Percentiles rank a stretch among this genome's conserved stretches.
Conservation (phyloP, 2,329 filamentous ascomycete genomes). For the Xylariaceae sp. region DNA sequence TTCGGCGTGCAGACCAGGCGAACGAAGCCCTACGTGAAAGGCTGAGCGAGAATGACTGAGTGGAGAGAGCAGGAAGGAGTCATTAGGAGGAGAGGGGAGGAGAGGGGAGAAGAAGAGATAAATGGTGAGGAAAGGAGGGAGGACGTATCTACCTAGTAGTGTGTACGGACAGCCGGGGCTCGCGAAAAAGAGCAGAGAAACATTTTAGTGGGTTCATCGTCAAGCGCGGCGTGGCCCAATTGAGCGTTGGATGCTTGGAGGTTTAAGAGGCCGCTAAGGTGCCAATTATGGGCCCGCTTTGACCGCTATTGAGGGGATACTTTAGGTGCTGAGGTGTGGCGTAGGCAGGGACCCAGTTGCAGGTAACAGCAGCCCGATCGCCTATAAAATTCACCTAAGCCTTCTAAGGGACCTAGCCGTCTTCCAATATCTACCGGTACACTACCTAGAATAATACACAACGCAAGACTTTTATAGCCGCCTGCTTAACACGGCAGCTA, state of each 20-base stretch:
- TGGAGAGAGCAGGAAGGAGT: neutral
- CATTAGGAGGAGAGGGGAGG: slow-evolving; percentile 1
- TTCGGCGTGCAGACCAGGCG: slow-evolving; percentile 1
- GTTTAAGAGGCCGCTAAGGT: slow-evolving; percentile 10
- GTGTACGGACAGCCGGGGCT: too few relatives aligned
- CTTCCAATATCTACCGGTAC: too few relatives aligned
- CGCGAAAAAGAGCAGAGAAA: slow-evolving; percentile 13
- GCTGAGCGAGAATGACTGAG: neutral
- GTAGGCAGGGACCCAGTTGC: too few relatives aligned
- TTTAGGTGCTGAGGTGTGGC: slow-evolving; percentile 18
- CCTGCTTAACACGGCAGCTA: too few relatives aligned
- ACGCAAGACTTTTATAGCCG: too few relatives aligned
- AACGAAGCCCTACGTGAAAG: neutral
- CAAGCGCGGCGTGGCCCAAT: too few relatives aligned
- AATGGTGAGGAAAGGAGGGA: neutral
- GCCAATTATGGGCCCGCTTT: slow-evolving; percentile 15
- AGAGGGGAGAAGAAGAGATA: slow-evolving; percentile 1
- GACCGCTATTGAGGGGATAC: neutral
- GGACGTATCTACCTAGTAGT: neutral
- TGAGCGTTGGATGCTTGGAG: slow-evolving; percentile 1
- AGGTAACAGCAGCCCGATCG: too few relatives aligned
- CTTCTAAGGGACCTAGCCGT: too few relatives aligned
- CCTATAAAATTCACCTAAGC: too few relatives aligned
- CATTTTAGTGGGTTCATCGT: slow-evolving; percentile 25
- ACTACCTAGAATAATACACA: too few relatives aligned